Conservation (phyloP, 345 rosid species). For the Erodium maritimum region DNA sequence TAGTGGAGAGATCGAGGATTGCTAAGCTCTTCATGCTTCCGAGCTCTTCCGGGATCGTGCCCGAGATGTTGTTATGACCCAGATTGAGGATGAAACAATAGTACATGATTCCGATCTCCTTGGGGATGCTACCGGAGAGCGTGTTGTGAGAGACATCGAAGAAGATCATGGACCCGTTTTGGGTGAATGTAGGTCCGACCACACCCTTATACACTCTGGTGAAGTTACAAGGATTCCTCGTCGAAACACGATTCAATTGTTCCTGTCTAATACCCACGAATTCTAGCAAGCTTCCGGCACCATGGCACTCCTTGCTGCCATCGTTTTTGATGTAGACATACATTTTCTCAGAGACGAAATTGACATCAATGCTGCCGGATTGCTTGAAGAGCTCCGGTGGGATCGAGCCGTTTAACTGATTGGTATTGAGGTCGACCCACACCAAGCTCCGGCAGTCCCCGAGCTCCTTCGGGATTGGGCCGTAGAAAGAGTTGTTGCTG, state of each 20-base stretch:
- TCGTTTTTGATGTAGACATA: constrained; percentile 70
- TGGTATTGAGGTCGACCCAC: constrained; percentile 89
- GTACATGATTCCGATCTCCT: constrained; percentile 69
- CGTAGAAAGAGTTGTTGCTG: constrained; percentile 76
- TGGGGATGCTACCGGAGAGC: constrained; percentile 62
- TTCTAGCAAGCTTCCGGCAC: constrained; percentile 86
- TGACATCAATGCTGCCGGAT: constrained; percentile 71
- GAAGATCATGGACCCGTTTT: constrained; percentile 90
- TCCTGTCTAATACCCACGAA: constrained; percentile 69
- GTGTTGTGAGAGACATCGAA: constrained; percentile 74
- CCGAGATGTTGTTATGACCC: constrained; percentile 66
- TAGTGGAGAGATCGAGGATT: constrained; percentile 80
- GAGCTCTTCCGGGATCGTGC: constrained; percentile 60
- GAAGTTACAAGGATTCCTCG: constrained; percentile 76
- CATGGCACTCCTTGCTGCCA: constrained; percentile 72
- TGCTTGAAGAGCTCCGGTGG: constrained; percentile 74
- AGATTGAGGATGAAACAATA: constrained; percentile 65
- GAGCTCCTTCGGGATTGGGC: constrained; percentile 76
- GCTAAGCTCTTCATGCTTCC: constrained; percentile 53
- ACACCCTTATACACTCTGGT: constrained; percentile 57
- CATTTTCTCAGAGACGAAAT: constrained; percentile 69
- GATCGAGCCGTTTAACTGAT: constrained; percentile 54
- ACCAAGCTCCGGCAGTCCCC: constrained; percentile 82
- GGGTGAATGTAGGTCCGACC: constrained; percentile 65
- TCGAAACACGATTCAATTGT: constrained; percentile 44